A percentile compares a stretch with the other conserved stretches of the same genome.
These are phyloP conservation scores for Canna indica DNA, from an alignment of 176 grass and related monocot species.

Conservation along the genomic window DNA sequence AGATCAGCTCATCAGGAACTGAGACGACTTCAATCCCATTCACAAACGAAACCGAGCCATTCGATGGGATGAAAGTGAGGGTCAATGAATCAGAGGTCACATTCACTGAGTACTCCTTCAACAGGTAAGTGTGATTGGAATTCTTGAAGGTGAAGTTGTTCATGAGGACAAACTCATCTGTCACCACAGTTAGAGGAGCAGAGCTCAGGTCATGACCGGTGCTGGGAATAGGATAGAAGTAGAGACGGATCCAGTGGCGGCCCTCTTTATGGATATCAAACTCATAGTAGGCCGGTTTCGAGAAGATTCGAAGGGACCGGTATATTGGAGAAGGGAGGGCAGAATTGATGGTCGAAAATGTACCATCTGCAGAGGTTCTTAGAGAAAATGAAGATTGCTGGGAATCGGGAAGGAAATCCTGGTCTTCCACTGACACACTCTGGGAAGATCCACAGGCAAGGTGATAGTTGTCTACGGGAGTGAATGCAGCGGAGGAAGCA, in stretches of 20 bases:
- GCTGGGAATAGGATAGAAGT: constrained; percentile 3
- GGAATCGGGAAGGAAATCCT: constrained; percentile 5
- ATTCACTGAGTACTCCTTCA: constrained; percentile 8
- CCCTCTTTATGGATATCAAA: constrained; percentile 5
- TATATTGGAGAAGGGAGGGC: constrained; percentile 10
- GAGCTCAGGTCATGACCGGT: constrained; percentile 6
- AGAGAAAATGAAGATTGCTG: constrained; percentile 9
- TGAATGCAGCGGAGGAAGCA: constrained; percentile 6
- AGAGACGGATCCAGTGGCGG: constrained; percentile 11
- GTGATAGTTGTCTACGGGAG: constrained; percentile 3
- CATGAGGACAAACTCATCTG: constrained; percentile 12
- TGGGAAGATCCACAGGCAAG: constrained; percentile 14
- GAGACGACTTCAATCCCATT: constrained; percentile 13
- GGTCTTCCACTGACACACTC: background rate
- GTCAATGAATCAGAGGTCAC: constrained; percentile 1
- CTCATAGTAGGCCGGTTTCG: background rate
- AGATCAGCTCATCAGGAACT: constrained; percentile 10
- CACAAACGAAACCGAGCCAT: constrained; percentile 11
- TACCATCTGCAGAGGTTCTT: constrained; percentile 4
- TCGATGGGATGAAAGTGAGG: constrained; percentile 2
- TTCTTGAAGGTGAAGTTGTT: constrained; percentile 18
- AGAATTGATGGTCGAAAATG: constrained; percentile 8
- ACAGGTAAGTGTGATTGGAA: constrained; percentile 2
- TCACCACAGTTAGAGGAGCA: background rate
- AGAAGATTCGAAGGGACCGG: constrained; percentile 10